phyloP scores from a whole-genome alignment of 1,284 basidiomycete species.

The Leccinum fallax region DNA sequence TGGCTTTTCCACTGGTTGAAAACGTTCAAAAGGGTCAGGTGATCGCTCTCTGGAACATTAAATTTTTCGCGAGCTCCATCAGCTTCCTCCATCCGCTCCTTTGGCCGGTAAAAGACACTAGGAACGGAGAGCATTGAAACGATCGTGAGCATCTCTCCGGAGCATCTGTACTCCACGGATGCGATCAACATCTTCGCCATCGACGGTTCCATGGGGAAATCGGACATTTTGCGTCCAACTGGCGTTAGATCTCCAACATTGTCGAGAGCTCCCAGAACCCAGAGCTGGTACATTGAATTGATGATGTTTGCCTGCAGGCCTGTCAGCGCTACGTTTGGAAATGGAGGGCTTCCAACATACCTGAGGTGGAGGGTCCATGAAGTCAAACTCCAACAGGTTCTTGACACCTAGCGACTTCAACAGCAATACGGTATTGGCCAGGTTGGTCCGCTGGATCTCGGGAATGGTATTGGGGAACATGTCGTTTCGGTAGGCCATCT shows the following conservation, averaged over 20 bases:
- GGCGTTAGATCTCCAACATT: slow-evolving; percentile 96
- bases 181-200: slow-evolving; percentile 99
- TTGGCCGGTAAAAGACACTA: slow-evolving; percentile 94
- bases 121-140: slow-evolving; percentile 99
- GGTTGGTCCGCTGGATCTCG: slow-evolving; percentile 97
- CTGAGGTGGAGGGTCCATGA: slow-evolving; percentile 98
- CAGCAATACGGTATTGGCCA: slow-evolving; percentile 94
- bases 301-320: slow-evolving; percentile 79
- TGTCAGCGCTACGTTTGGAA: slow-evolving; percentile 43
- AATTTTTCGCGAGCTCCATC: slow-evolving; percentile 98
- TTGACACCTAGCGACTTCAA: slow-evolving; percentile 97
- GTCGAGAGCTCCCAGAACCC: slow-evolving; percentile 97
- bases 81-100: slow-evolving; percentile 93
- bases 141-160: slow-evolving; percentile 95
- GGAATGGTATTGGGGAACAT: slow-evolving; percentile 94
- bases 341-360: slow-evolving; percentile 49
- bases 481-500: slow-evolving; percentile 89
- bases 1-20: slow-evolving; percentile 99
- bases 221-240: slow-evolving; percentile 94
- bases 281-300: slow-evolving; percentile 99
- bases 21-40: slow-evolving; percentile 93
- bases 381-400: slow-evolving; percentile 97
- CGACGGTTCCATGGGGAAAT: slow-evolving; percentile 98
- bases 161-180: slow-evolving; percentile 92
- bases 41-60: slow-evolving; percentile 97